A percentile compares a stretch with the other conserved stretches of the same genome.
These are phyloP conservation scores for Myriosclerotinia curreyana DNA, from an alignment of 2,329 filamentous ascomycete species.

Conservation along the genomic window DNA sequence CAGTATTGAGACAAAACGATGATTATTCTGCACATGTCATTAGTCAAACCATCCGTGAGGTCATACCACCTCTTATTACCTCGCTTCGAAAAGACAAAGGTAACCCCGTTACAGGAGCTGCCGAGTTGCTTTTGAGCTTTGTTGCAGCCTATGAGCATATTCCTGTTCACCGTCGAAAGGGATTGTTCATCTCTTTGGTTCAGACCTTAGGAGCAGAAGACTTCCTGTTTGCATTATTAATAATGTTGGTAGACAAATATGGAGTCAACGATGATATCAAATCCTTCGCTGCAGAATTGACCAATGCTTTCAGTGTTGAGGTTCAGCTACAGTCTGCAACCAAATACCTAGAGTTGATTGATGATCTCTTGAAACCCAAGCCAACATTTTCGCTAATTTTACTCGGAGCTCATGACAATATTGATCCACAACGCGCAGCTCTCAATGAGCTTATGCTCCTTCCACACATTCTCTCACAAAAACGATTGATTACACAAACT, in stretches of 20 bases:
- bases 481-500: slow-evolving; percentile 55
- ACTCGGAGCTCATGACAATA: slow-evolving; percentile 56
- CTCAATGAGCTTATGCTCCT: slow-evolving; percentile 55
- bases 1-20: slow-evolving; percentile 85
- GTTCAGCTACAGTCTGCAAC: slow-evolving; percentile 76
- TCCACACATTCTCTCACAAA: slow-evolving; percentile 56
- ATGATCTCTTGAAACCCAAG: slow-evolving; percentile 72
- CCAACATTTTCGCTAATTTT: slow-evolving; percentile 70
- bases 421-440: slow-evolving; percentile 51
- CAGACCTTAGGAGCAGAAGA: slow-evolving; percentile 82
- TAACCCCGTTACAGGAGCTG: slow-evolving; percentile 73
- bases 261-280: slow-evolving; percentile 70
- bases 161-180: slow-evolving; percentile 76
- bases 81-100: slow-evolving; percentile 80
- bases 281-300: slow-evolving; percentile 71
- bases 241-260: slow-evolving; percentile 89
- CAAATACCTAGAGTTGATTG: slow-evolving; percentile 71
- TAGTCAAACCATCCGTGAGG: slow-evolving; percentile 88
- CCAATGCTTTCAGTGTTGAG: slow-evolving; percentile 68
- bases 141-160: slow-evolving; percentile 96
- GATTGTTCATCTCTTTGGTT: slow-evolving; percentile 79
- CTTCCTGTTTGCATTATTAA: slow-evolving; percentile 81
- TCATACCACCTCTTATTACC: slow-evolving; percentile 85
- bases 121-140: slow-evolving; percentile 91
- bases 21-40: slow-evolving; percentile 97